Evolutionary conservation across 305 asterid species (phyloP).

Genomic region (Solanum aculeatissimum): DNA sequence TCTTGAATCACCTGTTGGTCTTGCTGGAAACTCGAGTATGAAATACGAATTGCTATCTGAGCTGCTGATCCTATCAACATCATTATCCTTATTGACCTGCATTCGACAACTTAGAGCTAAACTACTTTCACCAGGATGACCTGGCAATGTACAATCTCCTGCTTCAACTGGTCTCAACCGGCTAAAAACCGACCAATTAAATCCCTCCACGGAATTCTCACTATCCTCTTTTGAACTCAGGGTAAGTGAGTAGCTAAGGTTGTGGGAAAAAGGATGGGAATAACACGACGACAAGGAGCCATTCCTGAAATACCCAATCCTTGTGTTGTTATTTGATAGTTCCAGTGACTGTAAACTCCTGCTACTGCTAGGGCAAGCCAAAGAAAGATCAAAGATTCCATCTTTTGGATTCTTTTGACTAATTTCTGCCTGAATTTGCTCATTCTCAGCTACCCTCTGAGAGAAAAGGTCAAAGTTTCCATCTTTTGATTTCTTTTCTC

Average conservation of each 20-base stretch:
- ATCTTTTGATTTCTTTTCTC: not conserved
- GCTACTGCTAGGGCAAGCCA: constrained; percentile 38
- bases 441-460: constrained; percentile 49
- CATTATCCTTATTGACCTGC: constrained; percentile 40
- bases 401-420: constrained; percentile 32
- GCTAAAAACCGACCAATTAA: constrained; percentile 81
- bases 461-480: constrained; percentile 5
- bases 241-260: constrained; percentile 81
- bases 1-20: constrained; percentile 43
- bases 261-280: constrained; percentile 65
- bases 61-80: constrained; percentile 42
- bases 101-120: constrained; percentile 28
- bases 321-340: constrained; percentile 54
- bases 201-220: constrained; percentile 55
- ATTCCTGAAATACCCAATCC: constrained; percentile 60
- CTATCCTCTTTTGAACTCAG: constrained; percentile 54
- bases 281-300: constrained; percentile 63
- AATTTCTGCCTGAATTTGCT: constrained; percentile 29
- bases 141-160: constrained; percentile 51
- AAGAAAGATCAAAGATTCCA: constrained; percentile 65
- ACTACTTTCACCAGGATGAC: constrained; percentile 33
- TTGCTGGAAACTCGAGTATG: constrained; percentile 71
- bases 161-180: constrained; percentile 73
- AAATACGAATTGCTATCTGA: constrained; percentile 58
- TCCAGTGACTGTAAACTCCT: constrained; percentile 59